Evolutionary conservation across 352 stramenopile species (phyloP), one percentile per base, ranked within the genome.

Genomic region (Globisporangium abappressorium): DNA sequence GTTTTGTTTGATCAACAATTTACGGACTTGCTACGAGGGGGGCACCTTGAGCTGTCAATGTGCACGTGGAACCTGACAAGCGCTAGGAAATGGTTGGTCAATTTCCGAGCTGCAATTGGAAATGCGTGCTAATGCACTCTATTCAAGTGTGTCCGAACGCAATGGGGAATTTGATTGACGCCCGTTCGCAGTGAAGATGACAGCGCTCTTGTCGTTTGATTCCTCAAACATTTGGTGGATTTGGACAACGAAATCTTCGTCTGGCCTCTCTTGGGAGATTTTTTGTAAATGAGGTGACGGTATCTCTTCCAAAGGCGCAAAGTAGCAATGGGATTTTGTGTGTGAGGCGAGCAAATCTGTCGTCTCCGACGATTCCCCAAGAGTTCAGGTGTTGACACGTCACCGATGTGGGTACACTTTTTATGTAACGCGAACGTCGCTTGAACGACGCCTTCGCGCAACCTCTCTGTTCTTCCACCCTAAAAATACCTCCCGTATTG

Each of bases 401-500:
- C 54, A 59, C 54, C 9, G 20, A 22, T 26, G 36, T 59, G 28
- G 54, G 3, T 59, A 59, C 54, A 59, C 15, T 59, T 59, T 38
- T 59, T 33, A 59, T 59, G 54, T 43, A n/a, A 24, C 54, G 22
- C 54, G 54, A 43, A 59, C 11, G 28, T 59, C 28, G 28, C 7
- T 26, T 59, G 54, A 26, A n/a, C 9, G 24, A n/a, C 5, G 18
- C 26, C 26, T 65, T 70, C 60, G n/a, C 55, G 57, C 70, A 22
- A 70, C 57, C 28, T 64, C 70, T 33, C 30, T n/a, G 7, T 24
- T 30, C 38, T 71, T 14, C 9, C 46, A 20, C 15, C 11, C 38
- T 46, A 24, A 58, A 38, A 58, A 38, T 41, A 20, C 54, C 22
- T 26, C 54, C 54, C 54, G 18, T 26, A 59, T 43, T n/a, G 22